A percentile compares a stretch with the other conserved stretches of the same genome.
phyloP scores from a whole-genome alignment of 306 rosid genomes.

The Inga oerstediana region DNA sequence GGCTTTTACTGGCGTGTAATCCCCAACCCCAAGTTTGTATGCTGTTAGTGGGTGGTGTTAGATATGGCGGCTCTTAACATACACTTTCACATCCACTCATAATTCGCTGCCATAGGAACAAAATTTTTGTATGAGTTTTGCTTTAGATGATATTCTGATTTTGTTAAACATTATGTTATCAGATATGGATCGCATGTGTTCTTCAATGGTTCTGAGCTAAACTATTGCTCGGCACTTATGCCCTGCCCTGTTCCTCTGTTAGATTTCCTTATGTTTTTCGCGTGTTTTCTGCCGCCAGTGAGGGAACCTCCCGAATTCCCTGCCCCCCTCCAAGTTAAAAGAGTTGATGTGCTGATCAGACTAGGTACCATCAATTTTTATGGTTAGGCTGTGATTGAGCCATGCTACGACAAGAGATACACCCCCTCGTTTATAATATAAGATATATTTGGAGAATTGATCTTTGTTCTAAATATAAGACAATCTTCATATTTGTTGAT shows the following conservation, averaged over 20 bases:
- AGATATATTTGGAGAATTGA: no score
- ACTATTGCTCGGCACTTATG: not conserved
- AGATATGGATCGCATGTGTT: not conserved
- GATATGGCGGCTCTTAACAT: constrained; percentile 33
- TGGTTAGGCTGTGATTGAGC: no score
- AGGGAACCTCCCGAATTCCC: not conserved
- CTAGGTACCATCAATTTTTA: no score
- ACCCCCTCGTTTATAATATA: no score
- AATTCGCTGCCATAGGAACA: not conserved
- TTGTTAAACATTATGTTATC: not conserved
- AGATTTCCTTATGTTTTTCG: not conserved
- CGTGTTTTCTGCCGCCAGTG: not conserved
- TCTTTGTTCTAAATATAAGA: no score
- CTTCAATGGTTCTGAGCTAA: not conserved
- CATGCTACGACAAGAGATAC: no score
- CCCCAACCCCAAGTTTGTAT: not conserved
- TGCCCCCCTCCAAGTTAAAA: no score
- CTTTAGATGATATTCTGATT: constrained; percentile 12
- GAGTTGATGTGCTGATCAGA: no score
- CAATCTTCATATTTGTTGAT: no score
- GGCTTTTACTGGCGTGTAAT: constrained; percentile 61
- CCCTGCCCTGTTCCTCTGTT: not conserved
- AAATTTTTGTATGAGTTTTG: constrained; percentile 5
- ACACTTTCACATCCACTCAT: not conserved
- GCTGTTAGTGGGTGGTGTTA: constrained; percentile 32